Conservation (phyloP, 176 grass and related monocot genomes). For the Pontederia paniculata region DNA sequence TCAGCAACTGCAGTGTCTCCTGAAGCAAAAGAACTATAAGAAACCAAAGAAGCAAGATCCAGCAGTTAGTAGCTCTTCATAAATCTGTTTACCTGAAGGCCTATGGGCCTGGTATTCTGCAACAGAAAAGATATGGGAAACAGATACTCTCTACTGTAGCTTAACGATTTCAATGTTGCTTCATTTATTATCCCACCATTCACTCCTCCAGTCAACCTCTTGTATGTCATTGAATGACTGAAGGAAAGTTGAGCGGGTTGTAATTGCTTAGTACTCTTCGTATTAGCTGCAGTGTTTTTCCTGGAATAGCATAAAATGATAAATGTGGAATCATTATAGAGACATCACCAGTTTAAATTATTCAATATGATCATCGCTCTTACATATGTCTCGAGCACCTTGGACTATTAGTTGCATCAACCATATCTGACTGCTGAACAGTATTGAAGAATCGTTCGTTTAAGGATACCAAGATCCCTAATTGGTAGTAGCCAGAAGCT, state of each 20-base stretch:
- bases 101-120: slow-evolving; percentile 71
- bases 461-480: slow-evolving; percentile 68
- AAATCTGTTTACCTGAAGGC: slow-evolving; percentile 41
- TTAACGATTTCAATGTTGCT: slow-evolving; percentile 53
- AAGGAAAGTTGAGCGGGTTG: slow-evolving; percentile 39
- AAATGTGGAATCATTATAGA: background rate
- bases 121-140: slow-evolving; percentile 72
- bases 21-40: slow-evolving; percentile 37
- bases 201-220: slow-evolving; percentile 73
- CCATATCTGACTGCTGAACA: slow-evolving; percentile 32
- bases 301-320: slow-evolving; percentile 27
- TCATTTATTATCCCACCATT: slow-evolving; percentile 91
- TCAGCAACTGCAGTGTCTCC: slow-evolving; percentile 71
- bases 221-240: slow-evolving; percentile 53
- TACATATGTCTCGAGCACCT: slow-evolving; percentile 30
- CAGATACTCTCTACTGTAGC: slow-evolving; percentile 69
- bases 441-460: slow-evolving; percentile 79
- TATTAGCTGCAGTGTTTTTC: slow-evolving; percentile 35
- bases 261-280: slow-evolving; percentile 31
- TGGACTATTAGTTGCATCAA: slow-evolving; percentile 37
- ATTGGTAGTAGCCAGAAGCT: slow-evolving; percentile 91
- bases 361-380: background rate
- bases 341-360: background rate
- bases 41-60: background rate
- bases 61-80: background rate